Conservation (phyloP, 108 stramenopile genomes). For the Nitzschia putrida region DNA sequence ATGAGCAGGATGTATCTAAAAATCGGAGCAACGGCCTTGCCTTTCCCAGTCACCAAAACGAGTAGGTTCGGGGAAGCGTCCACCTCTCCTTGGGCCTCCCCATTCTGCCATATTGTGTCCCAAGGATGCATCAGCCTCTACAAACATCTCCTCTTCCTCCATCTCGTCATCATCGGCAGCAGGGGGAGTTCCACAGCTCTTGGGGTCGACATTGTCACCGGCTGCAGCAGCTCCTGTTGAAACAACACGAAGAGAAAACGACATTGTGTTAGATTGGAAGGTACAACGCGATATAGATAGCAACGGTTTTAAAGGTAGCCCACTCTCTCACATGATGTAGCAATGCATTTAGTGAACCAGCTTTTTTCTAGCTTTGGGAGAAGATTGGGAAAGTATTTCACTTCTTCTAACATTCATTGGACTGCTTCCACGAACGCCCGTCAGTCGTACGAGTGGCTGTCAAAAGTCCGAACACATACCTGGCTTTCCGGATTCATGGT, state of each 20-base stretch:
- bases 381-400: too few relatives aligned
- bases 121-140: constrained; percentile 69
- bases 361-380: too few relatives aligned
- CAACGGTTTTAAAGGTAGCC: too few relatives aligned
- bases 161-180: constrained; percentile 77
- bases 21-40: constrained; percentile 95
- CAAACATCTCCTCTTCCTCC: constrained; percentile 93
- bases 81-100: constrained; percentile 96
- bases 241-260: not conserved
- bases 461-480: too few relatives aligned
- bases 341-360: too few relatives aligned
- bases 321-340: too few relatives aligned
- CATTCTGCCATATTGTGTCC: constrained; percentile 78
- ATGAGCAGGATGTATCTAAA: constrained; percentile 43
- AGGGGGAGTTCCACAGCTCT: constrained; percentile 38
- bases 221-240: not conserved
- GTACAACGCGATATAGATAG: too few relatives aligned
- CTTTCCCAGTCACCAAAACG: constrained; percentile 99
- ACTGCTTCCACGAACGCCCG: too few relatives aligned
- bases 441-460: too few relatives aligned
- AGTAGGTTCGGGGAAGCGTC: constrained; percentile 90
- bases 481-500: too few relatives aligned
- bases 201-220: constrained; percentile 19
- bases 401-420: too few relatives aligned
- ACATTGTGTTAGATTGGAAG: not conserved